phyloP scores from a whole-genome alignment of 1,284 basidiomycete species.

The Trametes sp. region DNA sequence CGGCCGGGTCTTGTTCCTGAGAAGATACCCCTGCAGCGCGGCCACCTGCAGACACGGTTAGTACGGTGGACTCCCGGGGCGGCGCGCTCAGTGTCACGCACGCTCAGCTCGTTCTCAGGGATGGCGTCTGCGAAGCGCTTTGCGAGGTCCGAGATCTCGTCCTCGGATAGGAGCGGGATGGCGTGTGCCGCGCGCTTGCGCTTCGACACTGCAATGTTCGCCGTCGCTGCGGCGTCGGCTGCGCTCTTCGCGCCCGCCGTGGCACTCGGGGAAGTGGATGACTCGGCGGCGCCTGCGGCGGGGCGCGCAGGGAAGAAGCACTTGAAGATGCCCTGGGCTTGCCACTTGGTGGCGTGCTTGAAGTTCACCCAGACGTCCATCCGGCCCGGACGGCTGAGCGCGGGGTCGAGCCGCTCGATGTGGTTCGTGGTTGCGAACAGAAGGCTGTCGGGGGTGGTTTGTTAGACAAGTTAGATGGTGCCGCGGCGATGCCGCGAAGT shows the following conservation, averaged over 20 bases:
- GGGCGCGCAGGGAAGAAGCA: slow-evolving; percentile 84
- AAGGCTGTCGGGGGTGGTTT: slow-evolving; percentile 52
- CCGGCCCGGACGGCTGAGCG: slow-evolving; percentile 79
- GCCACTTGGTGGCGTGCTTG: slow-evolving; percentile 85
- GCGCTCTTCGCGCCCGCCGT: slow-evolving; percentile 36
- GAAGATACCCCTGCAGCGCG: slow-evolving; percentile 81
- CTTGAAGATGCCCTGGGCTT: slow-evolving; percentile 89
- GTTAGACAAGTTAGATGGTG: slow-evolving; percentile 3
- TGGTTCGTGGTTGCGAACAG: slow-evolving; percentile 87
- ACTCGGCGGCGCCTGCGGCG: slow-evolving; percentile 6
- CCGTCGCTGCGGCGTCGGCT: slow-evolving; percentile 59
- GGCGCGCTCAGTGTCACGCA: slow-evolving; percentile 48
- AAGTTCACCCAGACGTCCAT: slow-evolving; percentile 93
- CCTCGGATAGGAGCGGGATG: slow-evolving; percentile 75
- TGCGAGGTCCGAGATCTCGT: slow-evolving; percentile 76
- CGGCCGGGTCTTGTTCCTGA: slow-evolving; percentile 86
- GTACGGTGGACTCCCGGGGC: slow-evolving; percentile 2
- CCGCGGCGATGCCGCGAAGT: slow-evolving; percentile 5
- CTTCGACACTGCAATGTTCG: slow-evolving; percentile 73
- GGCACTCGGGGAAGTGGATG: not conserved
- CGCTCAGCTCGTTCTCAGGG: slow-evolving; percentile 84
- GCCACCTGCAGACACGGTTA: slow-evolving; percentile 63
- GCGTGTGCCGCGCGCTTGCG: slow-evolving; percentile 62
- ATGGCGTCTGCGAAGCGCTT: slow-evolving; percentile 80
- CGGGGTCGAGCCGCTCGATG: slow-evolving; percentile 85